Evolutionary conservation across 2,329 filamentous ascomycete genomes (phyloP).

Genomic region (Aspergillus hiratsukae): DNA sequence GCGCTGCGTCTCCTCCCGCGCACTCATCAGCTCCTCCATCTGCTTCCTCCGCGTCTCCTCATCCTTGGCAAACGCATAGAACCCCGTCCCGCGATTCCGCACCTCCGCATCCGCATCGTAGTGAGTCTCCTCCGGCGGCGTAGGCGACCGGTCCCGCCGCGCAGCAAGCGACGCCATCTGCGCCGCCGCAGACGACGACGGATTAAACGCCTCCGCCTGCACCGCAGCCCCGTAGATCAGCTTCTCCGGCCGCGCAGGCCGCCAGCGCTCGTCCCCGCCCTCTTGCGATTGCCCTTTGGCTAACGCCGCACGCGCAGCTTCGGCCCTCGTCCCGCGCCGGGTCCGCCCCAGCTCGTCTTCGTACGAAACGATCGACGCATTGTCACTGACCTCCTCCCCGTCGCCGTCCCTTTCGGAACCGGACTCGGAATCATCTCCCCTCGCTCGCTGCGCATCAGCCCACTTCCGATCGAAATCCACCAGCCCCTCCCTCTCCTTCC

Average conservation of each 20-base stretch:
- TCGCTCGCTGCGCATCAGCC: constrained; percentile 61
- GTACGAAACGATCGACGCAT: constrained; percentile 72
- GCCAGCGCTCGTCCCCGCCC: constrained; percentile 27
- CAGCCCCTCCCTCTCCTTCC: constrained; percentile 53
- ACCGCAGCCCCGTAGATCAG: constrained; percentile 84
- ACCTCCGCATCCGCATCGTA: constrained; percentile 85
- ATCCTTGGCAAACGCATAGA: constrained; percentile 83
- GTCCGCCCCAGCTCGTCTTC: constrained; percentile 90
- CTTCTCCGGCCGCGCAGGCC: constrained; percentile 55
- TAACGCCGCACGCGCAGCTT: constrained; percentile 62
- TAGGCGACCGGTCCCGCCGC: constrained; percentile 72
- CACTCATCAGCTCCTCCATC: constrained; percentile 68
- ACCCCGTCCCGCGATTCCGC: constrained; percentile 80
- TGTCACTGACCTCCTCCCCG: constrained; percentile 41
- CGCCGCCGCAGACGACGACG: constrained; percentile 58
- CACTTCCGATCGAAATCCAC: constrained; percentile 97
- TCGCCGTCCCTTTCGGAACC: constrained; percentile 32
- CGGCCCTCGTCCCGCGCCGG: constrained; percentile 64
- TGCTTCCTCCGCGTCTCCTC: constrained; percentile 62
- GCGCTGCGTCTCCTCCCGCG: constrained; percentile 65
- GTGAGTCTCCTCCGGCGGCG: constrained; percentile 74
- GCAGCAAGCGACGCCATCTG: constrained; percentile 75
- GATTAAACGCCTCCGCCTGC: constrained; percentile 77
- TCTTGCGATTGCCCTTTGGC: constrained; percentile 32
- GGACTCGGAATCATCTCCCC: constrained; percentile 30